These are phyloP conservation scores for Phoma sp. DNA, from an alignment of 2,329 filamentous ascomycete genomes.

Conservation along the genomic window DNA sequence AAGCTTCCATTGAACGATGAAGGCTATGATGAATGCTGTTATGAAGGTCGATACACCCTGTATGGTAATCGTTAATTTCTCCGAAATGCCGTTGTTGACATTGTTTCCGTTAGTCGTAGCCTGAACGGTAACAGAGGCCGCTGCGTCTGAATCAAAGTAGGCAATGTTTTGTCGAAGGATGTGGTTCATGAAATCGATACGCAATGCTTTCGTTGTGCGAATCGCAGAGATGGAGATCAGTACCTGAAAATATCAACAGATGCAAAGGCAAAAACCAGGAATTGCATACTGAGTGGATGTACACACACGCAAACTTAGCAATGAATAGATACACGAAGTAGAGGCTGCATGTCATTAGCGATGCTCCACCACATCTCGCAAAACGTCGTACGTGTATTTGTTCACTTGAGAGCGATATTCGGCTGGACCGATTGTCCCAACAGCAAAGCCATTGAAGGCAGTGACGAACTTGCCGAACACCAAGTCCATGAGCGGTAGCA, in stretches of 20 bases:
- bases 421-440: constrained; percentile 39
- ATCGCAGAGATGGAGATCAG: constrained; percentile 60
- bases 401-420: constrained; percentile 50
- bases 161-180: constrained; percentile 61
- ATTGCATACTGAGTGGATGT: constrained; percentile 48
- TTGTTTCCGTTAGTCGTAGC: constrained; percentile 95
- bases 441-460: constrained; percentile 54
- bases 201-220: constrained; percentile 57
- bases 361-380: too few relatives aligned
- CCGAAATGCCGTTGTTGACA: constrained; percentile 83
- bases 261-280: neutral
- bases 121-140: constrained; percentile 91
- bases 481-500: constrained; percentile 60
- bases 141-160: constrained; percentile 78
- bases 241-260: constrained; percentile 30
- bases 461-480: constrained; percentile 61
- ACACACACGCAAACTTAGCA: constrained; percentile 68
- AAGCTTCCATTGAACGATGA: constrained; percentile 90
- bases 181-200: constrained; percentile 69
- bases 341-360: constrained; percentile 52
- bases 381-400: constrained; percentile 39
- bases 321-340: constrained; percentile 77
- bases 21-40: constrained; percentile 89
- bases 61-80: constrained; percentile 54
- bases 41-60: constrained; percentile 63